phyloP scores from a whole-genome alignment of 306 rosid genomes.

The Inga leiocalycina region DNA sequence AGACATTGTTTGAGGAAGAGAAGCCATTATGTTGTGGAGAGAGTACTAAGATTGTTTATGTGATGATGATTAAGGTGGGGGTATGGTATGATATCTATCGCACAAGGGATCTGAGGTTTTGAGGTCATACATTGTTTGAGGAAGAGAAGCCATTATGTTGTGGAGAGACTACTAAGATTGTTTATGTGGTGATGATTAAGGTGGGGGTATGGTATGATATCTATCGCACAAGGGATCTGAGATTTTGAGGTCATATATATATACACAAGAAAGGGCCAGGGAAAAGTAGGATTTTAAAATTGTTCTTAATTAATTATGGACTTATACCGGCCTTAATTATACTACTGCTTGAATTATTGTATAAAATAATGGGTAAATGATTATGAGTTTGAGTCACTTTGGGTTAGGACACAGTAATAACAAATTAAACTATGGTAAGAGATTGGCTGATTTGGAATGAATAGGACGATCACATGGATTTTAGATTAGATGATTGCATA shows the following conservation, averaged over 20 bases:
- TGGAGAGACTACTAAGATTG: not conserved
- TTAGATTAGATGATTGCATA: not conserved
- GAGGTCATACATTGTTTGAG: conserved; percentile 44
- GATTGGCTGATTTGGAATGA: not conserved
- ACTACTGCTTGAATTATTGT: not conserved
- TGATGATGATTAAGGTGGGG: not conserved
- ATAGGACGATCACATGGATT: not conserved
- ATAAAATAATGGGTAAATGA: not conserved
- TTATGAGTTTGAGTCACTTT: not conserved
- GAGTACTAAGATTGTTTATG: not conserved
- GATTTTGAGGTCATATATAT: conserved; percentile 24
- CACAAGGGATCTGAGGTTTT: not conserved
- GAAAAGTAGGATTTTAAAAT: not conserved
- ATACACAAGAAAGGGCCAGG: not conserved
- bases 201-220: not conserved
- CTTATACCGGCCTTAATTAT: too few relatives aligned
- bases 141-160: conserved; percentile 40
- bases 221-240: not conserved
- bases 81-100: not conserved
- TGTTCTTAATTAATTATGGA: not conserved
- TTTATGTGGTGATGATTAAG: not conserved
- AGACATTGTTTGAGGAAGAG: conserved; percentile 47
- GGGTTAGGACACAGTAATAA: not conserved
- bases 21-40: conserved; percentile 25
- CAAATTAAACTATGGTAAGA: not conserved